Conservation (phyloP, 495 filamentous ascomycete genomes). For the Aspergillus bertholletiae region DNA sequence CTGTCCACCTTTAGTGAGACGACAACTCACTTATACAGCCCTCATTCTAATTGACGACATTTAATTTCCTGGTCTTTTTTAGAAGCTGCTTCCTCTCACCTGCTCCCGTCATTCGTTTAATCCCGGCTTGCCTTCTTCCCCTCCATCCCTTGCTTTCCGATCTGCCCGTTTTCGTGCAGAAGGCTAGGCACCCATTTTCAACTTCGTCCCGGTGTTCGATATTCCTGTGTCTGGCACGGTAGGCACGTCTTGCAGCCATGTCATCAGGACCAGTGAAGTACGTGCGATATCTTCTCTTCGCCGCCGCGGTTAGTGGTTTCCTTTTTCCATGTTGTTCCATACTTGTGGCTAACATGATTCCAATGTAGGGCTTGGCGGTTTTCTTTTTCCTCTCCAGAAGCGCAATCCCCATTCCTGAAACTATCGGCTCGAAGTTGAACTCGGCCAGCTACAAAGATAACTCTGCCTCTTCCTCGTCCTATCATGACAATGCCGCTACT, state of each 20-base stretch:
- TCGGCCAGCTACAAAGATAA: slow-evolving; percentile 23
- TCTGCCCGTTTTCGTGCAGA: slow-evolving; percentile 6
- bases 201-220: background rate
- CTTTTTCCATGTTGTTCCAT: background rate
- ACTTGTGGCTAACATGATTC: background rate
- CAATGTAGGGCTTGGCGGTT: slow-evolving; percentile 60
- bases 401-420: slow-evolving; percentile 44
- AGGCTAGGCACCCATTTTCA: slow-evolving; percentile 3
- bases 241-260: slow-evolving; percentile 41
- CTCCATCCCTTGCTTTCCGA: background rate
- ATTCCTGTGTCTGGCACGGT: background rate
- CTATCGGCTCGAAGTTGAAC: slow-evolving; percentile 21
- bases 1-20: background rate
- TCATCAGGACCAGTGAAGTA: slow-evolving; percentile 64
- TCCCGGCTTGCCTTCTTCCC: background rate
- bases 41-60: background rate
- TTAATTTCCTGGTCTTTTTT: background rate
- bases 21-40: background rate
- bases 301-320: slow-evolving; percentile 71
- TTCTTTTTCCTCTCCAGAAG: slow-evolving; percentile 81
- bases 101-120: background rate
- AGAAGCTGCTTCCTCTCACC: background rate
- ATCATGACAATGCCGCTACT: slow-evolving; percentile 1
- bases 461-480: slow-evolving; percentile 3
- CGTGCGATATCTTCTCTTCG: slow-evolving; percentile 85